phyloP scores from a whole-genome alignment of 768 basidiomycete species.

The Auricularia auricula-judae region DNA sequence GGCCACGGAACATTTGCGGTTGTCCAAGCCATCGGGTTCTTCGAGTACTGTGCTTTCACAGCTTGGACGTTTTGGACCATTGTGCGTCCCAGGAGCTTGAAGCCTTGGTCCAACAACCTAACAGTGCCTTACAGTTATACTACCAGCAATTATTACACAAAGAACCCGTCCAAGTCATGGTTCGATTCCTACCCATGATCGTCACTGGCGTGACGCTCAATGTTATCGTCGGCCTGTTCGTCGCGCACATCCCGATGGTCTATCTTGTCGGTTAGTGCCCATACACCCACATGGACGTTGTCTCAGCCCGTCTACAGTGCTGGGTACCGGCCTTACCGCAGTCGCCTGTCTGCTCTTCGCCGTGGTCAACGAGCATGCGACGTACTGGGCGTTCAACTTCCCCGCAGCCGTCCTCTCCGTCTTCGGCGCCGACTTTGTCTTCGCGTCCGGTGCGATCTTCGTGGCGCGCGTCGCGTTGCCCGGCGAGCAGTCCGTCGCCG shows the following conservation, averaged over 20 bases:
- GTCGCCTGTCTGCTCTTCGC: conserved; percentile 57
- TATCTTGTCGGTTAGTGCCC: conserved; percentile 5
- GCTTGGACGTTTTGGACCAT: background rate
- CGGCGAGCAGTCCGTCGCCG: conserved; percentile 41
- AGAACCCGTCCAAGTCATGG: conserved; percentile 47
- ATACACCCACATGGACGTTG: no score
- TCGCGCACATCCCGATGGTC: conserved; percentile 36
- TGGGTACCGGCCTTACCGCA: conserved; percentile 49
- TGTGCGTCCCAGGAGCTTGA: no score
- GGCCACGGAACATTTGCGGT: conserved; percentile 50
- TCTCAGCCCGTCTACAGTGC: conserved; percentile 16
- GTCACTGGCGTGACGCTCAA: conserved; percentile 58
- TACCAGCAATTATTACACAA: conserved; percentile 35
- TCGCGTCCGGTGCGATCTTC: conserved; percentile 60
- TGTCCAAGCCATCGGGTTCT: conserved; percentile 49
- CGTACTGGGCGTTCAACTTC: conserved; percentile 72
- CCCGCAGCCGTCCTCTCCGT: conserved; percentile 54
- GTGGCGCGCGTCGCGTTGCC: conserved; percentile 55
- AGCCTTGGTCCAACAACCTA: no score
- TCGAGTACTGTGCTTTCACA: conserved; percentile 32
- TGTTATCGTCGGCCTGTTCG: conserved; percentile 47
- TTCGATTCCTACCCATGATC: conserved; percentile 63
- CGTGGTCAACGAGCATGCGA: conserved; percentile 39
- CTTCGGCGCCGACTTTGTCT: conserved; percentile 71
- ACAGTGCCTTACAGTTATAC: conserved; percentile 21